Base-by-base conservation (phyloP, 2,329 filamentous ascomycete genomes). In the Cercospora sp. region DNA sequence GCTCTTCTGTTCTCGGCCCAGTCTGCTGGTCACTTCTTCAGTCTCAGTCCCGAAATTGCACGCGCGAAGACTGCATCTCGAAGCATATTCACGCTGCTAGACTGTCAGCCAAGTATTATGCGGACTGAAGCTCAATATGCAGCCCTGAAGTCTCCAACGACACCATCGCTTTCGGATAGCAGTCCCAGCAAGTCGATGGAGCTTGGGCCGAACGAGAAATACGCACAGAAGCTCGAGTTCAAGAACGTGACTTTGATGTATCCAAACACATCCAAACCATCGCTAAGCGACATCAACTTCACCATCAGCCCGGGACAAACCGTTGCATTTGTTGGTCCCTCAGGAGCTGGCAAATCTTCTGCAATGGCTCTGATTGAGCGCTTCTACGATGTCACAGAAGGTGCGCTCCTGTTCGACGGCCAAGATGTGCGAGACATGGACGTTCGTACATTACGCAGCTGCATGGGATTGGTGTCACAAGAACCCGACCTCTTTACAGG, bases 281-380 rank as follows among this genome's bases (percentile, higher is more conserved):
- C 85, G 0, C 78, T 89, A 5, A 78, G 79, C 8, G 79, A 83
- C 13, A 74, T 89, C 4, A 83, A 75, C 8, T 80, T 90, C 31
- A 78, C 77, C 0, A 83, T 84, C 3, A 73, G 77, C 12, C 81
- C 82, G 0, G 86, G 86, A 3, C 80, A 87, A 64, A 88, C 85
- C 0, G 79, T 89, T 1, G 82, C 81, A 1, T 78, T 83, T 33
- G 81, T 83, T 1, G 82, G 82, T 2, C 78, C 80, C 18, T 82
- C 79, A 51, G 82, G 82, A 10, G 81, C 81, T 3, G 82, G 82
- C 23, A 84, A 84, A 72, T 81, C 80, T 1, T 81, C 80, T n/a
- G 78, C 79, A 1, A 77, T 83, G 10, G 76, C 81, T n/a, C 71
- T 84, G n/a, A 78, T 84, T 8, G 82, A 83, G 63, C 76, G 82